Evolutionary conservation across 129 eudicot genomes (phyloP), one percentile per base, ranked within the genome.

Genomic region (Deinandra increscens): DNA sequence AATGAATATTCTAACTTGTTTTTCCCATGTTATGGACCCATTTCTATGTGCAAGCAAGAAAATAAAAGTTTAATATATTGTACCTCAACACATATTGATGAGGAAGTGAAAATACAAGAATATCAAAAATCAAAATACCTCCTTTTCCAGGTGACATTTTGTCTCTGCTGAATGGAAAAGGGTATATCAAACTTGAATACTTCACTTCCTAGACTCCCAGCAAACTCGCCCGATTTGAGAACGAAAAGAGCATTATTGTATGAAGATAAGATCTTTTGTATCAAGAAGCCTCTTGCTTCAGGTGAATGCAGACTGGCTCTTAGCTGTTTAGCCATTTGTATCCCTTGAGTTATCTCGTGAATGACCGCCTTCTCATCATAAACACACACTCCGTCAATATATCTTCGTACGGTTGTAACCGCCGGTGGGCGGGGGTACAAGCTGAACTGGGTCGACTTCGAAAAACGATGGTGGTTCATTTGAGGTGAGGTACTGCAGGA

Each of bases 291-390:
- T 48, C 70, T 76, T 10, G 84, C 79, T 71, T 79, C 81, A 10
- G 69, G 18, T 5, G 83, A 68, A 66, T 77, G 66, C 71, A 86
- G 38, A 38, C 82, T 80, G 73, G 63, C 38, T 60, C 78, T 83
- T 1, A 91, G 88, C 75, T 91, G 87, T 71, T 79, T 75, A 43
- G 93, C 81, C 63, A 82, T 73, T 79, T 88, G 81, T 82, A 84
- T 73, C 43, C 94, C 97, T 53, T 86, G 90, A 46, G 77, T 72
- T 0, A 91, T 80, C 68, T 91, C 97, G 71, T 78, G 75, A 71
- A 82, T 71, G 53, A 82, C 72, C 34, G 51, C 48, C 14, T 66
- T 72, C 19, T 86, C 77, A 22, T 84, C 82, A 75, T 74, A 72
- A 34, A 39, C 80, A 36, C 68, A 75, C 67, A 68, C 75, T 60